These are phyloP conservation scores for Trichoderma polysporum DNA, from an alignment of 2,329 filamentous ascomycete species.

Conservation along the genomic window DNA sequence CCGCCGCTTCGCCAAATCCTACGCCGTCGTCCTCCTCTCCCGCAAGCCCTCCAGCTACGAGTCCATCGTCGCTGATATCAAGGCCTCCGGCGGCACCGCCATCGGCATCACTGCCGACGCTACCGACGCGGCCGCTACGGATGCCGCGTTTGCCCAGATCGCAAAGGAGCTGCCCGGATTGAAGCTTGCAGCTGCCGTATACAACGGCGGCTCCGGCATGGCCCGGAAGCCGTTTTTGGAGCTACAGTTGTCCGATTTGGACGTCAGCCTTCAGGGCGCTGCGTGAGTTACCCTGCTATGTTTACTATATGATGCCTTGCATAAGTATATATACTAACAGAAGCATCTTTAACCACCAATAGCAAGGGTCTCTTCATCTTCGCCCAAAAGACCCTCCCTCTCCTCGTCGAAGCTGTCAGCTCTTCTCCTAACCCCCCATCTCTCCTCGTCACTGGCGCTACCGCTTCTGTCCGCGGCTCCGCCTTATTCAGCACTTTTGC, in stretches of 20 bases:
- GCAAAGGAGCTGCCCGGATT: slow-evolving; percentile 55
- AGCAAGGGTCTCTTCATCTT: slow-evolving; percentile 74
- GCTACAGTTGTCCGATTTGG: slow-evolving; percentile 49
- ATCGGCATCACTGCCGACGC: slow-evolving; percentile 62
- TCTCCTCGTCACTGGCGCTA: slow-evolving; percentile 84
- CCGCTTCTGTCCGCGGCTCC: slow-evolving; percentile 72
- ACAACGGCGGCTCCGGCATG: slow-evolving; percentile 62
- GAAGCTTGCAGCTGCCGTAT: slow-evolving; percentile 64
- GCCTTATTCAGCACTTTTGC: slow-evolving; percentile 71
- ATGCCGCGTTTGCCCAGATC: slow-evolving; percentile 61
- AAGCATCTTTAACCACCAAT: background rate
- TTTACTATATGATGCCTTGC: no score
- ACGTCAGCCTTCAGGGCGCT: slow-evolving; percentile 45
- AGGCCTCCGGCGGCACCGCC: slow-evolving; percentile 63
- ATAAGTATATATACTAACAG: background rate
- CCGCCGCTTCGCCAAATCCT: slow-evolving; percentile 60
- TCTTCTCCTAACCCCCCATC: slow-evolving; percentile 65
- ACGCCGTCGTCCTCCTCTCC: slow-evolving; percentile 74
- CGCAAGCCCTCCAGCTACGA: slow-evolving; percentile 65
- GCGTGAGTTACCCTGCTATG: slow-evolving; percentile 43
- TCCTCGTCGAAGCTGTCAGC: slow-evolving; percentile 62
- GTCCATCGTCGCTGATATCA: slow-evolving; percentile 68
- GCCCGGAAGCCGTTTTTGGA: slow-evolving; percentile 60
- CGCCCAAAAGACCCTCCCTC: slow-evolving; percentile 67
- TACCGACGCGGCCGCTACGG: slow-evolving; percentile 47